phyloP scores from a whole-genome alignment of 345 rosid species.

The Aquilaria yunnanensis region DNA sequence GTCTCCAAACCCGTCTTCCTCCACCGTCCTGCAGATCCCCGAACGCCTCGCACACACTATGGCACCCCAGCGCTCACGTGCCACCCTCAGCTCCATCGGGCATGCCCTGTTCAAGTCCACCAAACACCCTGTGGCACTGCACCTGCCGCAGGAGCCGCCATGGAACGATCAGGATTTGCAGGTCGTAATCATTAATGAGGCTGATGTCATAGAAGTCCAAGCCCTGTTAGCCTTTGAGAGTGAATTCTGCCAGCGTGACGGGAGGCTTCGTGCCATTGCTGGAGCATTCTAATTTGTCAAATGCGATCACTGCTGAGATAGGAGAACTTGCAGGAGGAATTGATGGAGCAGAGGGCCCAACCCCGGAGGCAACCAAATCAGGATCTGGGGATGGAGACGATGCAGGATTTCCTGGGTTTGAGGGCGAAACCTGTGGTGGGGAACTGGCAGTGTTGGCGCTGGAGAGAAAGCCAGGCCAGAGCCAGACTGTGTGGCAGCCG shows the following conservation, averaged over 20 bases:
- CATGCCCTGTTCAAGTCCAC: conserved; percentile 78
- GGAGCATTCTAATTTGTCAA: conserved; percentile 54
- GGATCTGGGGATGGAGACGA: conserved; percentile 42
- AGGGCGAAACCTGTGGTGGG: conserved; percentile 79
- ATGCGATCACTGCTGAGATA: conserved; percentile 82
- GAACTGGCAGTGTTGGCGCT: conserved; percentile 64
- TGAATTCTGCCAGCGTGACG: conserved; percentile 86
- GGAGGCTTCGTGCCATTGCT: conserved; percentile 78
- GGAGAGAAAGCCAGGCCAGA: conserved; percentile 80
- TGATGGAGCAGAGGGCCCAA: conserved; percentile 45
- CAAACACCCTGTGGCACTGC: conserved; percentile 84
- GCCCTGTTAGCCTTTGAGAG: conserved; percentile 65
- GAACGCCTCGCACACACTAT: conserved; percentile 92
- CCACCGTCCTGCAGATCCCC: conserved; percentile 40
- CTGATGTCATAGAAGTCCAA: conserved; percentile 83
- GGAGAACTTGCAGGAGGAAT: conserved; percentile 39
- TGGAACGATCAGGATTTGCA: conserved; percentile 59
- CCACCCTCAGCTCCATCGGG: conserved; percentile 48
- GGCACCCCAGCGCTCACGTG: conserved; percentile 53
- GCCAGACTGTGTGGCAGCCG: conserved; percentile 55
- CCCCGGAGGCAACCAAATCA: conserved; percentile 97
- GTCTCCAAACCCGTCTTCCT: too few relatives aligned
- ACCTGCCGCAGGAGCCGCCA: conserved; percentile 40
- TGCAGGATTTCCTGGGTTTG: conserved; percentile 43
- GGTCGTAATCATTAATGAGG: conserved; percentile 64